Evolutionary conservation across 768 basidiomycete species (phyloP).

Genomic region (Serpula lacrymans): DNA sequence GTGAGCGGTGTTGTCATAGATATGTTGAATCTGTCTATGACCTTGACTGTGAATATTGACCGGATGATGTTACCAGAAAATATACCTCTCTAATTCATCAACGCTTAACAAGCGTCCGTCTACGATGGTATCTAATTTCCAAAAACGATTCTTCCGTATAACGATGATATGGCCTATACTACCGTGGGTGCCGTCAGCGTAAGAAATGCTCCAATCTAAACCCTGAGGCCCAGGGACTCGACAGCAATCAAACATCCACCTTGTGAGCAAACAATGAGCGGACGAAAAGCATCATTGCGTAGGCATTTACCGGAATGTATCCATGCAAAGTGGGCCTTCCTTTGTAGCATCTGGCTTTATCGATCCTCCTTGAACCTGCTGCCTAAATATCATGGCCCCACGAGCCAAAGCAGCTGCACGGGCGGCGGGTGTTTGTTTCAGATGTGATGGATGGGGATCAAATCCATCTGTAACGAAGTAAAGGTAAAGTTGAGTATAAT

Average conservation of each 20-base stretch:
- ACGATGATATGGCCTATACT: constrained; percentile 76
- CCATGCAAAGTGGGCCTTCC: constrained; percentile 79
- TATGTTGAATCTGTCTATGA: constrained; percentile 66
- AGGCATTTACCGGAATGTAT: constrained; percentile 65
- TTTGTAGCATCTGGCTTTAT: constrained; percentile 62
- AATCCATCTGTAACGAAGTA: constrained; percentile 64
- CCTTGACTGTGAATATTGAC: background rate
- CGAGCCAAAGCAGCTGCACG: constrained; percentile 73
- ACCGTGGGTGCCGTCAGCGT: constrained; percentile 55
- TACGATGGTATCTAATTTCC: constrained; percentile 67
- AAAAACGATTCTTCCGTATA: constrained; percentile 79
- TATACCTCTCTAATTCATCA: constrained; percentile 61
- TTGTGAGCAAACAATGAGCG: constrained; percentile 19
- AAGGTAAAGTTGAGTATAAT: constrained; percentile 7
- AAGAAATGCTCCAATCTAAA: constrained; percentile 72
- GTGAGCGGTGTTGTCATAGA: constrained; percentile 60
- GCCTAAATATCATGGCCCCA: constrained; percentile 70
- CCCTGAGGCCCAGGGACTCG: constrained; percentile 73
- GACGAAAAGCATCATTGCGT: background rate
- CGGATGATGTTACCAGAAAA: background rate
- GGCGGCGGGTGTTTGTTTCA: constrained; percentile 52
- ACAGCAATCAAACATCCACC: constrained; percentile 93
- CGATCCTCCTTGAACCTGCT: constrained; percentile 62
- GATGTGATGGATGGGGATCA: constrained; percentile 57
- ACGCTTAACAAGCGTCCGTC: constrained; percentile 60